Base-by-base conservation (phyloP, 768 basidiomycete genomes). In the Sporobolomyces phaffii region DNA sequence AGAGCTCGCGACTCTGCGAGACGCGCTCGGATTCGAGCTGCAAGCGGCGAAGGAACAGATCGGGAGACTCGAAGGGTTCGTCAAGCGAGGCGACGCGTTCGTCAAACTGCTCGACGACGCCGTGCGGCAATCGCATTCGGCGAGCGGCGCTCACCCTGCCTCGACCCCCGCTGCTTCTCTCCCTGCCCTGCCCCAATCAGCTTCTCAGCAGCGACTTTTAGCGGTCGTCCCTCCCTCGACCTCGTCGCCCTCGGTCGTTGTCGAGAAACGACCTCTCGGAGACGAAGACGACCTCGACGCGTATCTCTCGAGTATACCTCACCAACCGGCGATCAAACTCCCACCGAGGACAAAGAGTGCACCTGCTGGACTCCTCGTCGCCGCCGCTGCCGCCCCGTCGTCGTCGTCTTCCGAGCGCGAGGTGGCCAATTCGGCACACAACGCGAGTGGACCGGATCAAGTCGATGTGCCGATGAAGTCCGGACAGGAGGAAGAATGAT, bases 231-330 rank as follows among this genome's bases (percentile, higher is more conserved):
- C 33, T 24, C 11, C 43, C 18, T 20, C 24, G 1, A 24, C 4
- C n/a, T 22, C 50, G 29, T 49, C 24, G 5, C 31, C 6, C 29
- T 10, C 3, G n/a, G 15, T 18, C 1, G 33, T 1, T 1, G 24
- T 2, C 18, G 26, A 44, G 54, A 57, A 57, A 28, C 17, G 54
- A 43, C 54, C 41, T 14, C 20, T 38, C 41, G 3, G 5, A 11
- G 47, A 54, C 20, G 52, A 61, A 3, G 65, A 71, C 28, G 70
- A 67, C 20, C 44, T 64, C 47, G 70, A 71, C 28, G 52, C 36
- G 18, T 67, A 67, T 49, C 59, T 71, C 38, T 36, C 41, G 24
- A 54, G 33, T 3, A 17, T 71, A 44, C 70, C 70, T 2, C 45
- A 41, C 34, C 50, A 52, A 53, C 34, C 61, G 0, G 65, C 70